These are phyloP conservation scores for Gillenia trifoliata DNA, from an alignment of 306 rosid species.

Conservation along the genomic window DNA sequence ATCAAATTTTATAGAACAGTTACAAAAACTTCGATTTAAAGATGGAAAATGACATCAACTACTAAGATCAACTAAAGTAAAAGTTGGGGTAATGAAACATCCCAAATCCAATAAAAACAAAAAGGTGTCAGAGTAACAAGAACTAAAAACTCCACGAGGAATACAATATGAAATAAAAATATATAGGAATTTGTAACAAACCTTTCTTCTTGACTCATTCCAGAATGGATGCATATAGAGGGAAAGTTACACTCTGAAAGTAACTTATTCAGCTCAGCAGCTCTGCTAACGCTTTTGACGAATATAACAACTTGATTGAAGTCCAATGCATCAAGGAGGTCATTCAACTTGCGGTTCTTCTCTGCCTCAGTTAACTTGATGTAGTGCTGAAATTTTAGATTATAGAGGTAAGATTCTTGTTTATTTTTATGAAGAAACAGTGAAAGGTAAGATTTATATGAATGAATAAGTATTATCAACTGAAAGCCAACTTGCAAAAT, in stretches of 20 bases:
- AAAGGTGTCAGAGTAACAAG: neutral
- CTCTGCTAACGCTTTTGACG: constrained; percentile 94
- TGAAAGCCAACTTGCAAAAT: neutral
- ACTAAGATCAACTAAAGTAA: neutral
- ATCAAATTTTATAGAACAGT: neutral
- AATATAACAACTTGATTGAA: constrained; percentile 97
- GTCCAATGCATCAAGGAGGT: constrained; percentile 96
- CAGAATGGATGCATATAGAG: constrained; percentile 96
- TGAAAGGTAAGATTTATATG: constrained; percentile 17
- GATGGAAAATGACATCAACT: neutral
- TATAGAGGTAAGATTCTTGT: constrained; percentile 12
- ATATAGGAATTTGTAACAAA: constrained; percentile 16
- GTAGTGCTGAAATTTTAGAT: constrained; percentile 72
- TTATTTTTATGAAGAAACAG: neutral
- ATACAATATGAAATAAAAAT: neutral
- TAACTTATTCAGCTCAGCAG: constrained; percentile 95
- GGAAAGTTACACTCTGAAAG: constrained; percentile 97
- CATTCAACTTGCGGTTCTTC: constrained; percentile 94
- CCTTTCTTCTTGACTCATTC: constrained; percentile 99
- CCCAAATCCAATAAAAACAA: neutral
- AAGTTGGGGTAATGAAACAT: neutral
- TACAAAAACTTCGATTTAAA: neutral
- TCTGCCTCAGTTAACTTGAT: constrained; percentile 93
- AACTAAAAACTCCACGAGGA: neutral
- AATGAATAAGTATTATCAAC: neutral